phyloP scores from a whole-genome alignment of 345 rosid genomes.

The Cardiospermum halicacabum region DNA sequence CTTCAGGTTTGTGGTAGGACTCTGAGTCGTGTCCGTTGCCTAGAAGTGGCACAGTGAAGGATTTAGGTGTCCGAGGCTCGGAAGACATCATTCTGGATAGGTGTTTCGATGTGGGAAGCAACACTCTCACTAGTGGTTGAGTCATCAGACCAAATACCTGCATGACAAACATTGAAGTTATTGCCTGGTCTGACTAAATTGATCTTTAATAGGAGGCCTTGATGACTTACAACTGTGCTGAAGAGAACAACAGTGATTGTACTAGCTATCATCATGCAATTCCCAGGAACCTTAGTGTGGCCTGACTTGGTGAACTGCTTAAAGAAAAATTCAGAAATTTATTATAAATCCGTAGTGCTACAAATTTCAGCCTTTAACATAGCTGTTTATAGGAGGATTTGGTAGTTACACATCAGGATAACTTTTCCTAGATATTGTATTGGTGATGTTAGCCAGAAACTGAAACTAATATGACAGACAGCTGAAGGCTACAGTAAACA shows the following conservation, averaged over 20 bases:
- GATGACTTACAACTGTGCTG: constrained; percentile 77
- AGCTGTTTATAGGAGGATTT: background rate
- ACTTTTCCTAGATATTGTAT: background rate
- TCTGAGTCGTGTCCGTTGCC: constrained; percentile 33
- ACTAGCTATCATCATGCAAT: constrained; percentile 93
- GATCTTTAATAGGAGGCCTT: background rate
- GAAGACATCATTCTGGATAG: constrained; percentile 41
- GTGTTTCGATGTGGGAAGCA: constrained; percentile 59
- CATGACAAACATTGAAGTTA: too few relatives aligned
- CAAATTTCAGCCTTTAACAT: background rate
- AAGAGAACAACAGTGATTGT: constrained; percentile 89
- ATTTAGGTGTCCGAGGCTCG: constrained; percentile 50
- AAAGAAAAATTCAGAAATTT: background rate
- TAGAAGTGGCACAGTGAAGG: constrained; percentile 57
- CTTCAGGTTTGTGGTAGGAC: constrained; percentile 16
- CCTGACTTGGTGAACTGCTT: constrained; percentile 70
- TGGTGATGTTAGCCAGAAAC: background rate
- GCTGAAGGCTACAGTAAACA: background rate
- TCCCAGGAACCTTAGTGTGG: constrained; percentile 52
- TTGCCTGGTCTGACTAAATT: background rate
- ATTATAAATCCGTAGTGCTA: background rate
- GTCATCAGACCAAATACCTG: constrained; percentile 91
- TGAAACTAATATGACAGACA: background rate
- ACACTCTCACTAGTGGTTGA: constrained; percentile 65
- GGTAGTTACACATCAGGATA: background rate